Evolutionary conservation across 164 flowering plant genomes (phyloP), one percentile per base, ranked within the genome.

Genomic region (Stephania yunnanensis): DNA sequence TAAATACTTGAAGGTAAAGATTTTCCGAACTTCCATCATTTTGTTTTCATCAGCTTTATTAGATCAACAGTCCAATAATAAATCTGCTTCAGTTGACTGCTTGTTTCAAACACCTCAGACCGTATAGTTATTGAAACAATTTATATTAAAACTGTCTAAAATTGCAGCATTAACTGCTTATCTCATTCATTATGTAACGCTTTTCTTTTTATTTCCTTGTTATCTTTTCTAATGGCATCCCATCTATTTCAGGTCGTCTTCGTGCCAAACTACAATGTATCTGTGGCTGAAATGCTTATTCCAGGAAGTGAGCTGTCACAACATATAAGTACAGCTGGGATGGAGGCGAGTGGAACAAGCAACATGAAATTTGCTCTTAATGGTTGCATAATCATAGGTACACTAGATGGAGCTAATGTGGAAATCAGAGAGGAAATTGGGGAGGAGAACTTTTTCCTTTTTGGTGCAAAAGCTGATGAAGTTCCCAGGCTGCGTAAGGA

Each of bases 281-380:
- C 99, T 63, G 98, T 92, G 36, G 97, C 98, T 1, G 99, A 95
- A 84, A 70, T 92, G 79, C 97, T 95, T 72, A 92, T 93, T 77
- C 99, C 99, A 4, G 99, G 98, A 81, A 93, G 98, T 82, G 99
- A 95, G 86, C 86, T 95, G 22, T 95, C 99, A 52, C 98, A 95
- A 79, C 97, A 95, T 78, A 95, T 95, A 68, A 93, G 98, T 83
- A 95, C 99, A 52, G 98, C 99, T 11, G 99, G 99, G 64, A 93
- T 92, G 99, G 99, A 95, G 77, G 99, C 99, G 63, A 93, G 99
- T 84, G 97, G 99, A 31, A 93, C 99, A 36, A 93, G 99, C 88
- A 95, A 95, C 88, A 95, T 95, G 99, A 95, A 95, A 80, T 95
- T 95, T 83, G 86, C 98, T 17, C 92, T 96, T 17, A 96, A 96